Percentiles rank a stretch among this genome's conserved stretches.
phyloP scores from a whole-genome alignment of 1,139 yeast species.

The Hyphopichia fennica region DNA sequence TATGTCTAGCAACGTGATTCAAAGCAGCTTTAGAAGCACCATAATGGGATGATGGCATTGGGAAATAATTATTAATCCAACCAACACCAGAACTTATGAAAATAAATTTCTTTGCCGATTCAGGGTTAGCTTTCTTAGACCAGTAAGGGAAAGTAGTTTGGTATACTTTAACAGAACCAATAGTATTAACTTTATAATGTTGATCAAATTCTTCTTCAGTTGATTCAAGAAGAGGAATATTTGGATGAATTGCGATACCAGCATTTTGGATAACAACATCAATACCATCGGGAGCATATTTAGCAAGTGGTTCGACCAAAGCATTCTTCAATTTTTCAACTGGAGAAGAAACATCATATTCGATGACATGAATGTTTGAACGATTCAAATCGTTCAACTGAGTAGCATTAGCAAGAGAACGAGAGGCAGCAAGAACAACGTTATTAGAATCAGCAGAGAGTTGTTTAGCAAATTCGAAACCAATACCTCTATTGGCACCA shows the following conservation, averaged over 20 bases:
- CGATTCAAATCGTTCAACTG: constrained; percentile 3
- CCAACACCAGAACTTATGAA: constrained; percentile 4
- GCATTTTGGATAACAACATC: constrained; percentile 12
- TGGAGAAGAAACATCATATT: background rate
- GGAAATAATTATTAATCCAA: background rate
- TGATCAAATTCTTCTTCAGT: background rate
- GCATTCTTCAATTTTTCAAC: background rate
- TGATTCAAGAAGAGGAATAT: background rate
- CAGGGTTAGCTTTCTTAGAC: constrained; percentile 7
- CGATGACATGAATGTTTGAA: background rate
- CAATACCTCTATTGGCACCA: constrained; percentile 17
- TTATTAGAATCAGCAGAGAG: constrained; percentile 6
- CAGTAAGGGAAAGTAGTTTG: constrained; percentile 8
- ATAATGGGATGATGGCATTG: background rate
- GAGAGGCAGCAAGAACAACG: constrained; percentile 10
- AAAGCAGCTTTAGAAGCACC: constrained; percentile 1
- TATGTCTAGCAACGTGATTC: background rate
- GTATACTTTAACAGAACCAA: constrained; percentile 11
- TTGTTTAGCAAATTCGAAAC: constrained; percentile 9
- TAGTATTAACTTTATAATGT: constrained; percentile 6
- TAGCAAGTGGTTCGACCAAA: background rate
- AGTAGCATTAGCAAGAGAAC: constrained; percentile 10
- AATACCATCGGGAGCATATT: constrained; percentile 5
- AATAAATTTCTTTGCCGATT: constrained; percentile 8
- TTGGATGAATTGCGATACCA: constrained; percentile 4